Percentiles rank a stretch among this genome's conserved stretches.
phyloP scores from a whole-genome alignment of 768 basidiomycete species.

The Chalciporus pseudorubinellus region DNA sequence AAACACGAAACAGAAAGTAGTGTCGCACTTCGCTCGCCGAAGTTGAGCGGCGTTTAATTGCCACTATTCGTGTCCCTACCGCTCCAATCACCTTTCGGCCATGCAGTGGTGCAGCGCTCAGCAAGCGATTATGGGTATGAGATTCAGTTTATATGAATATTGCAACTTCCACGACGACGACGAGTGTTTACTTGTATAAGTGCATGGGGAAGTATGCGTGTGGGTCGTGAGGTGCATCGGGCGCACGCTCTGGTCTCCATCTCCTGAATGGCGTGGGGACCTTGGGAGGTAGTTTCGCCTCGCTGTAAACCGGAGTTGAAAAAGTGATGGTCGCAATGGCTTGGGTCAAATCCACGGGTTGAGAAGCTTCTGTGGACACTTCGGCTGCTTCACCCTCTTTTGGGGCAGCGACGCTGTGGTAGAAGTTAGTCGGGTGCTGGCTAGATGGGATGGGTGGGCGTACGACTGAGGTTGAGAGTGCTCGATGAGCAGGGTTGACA shows the following conservation, averaged over 20 bases:
- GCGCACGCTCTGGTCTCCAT: slow-evolving; percentile 72
- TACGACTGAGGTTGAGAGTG: slow-evolving; percentile 68
- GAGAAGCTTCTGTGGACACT: slow-evolving; percentile 44
- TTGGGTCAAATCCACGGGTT: slow-evolving; percentile 60
- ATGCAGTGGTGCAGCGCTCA: slow-evolving; percentile 8
- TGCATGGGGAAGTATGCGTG: slow-evolving; percentile 83
- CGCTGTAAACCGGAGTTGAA: slow-evolving; percentile 55
- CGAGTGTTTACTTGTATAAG: slow-evolving; percentile 47
- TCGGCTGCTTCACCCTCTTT: slow-evolving; percentile 37
- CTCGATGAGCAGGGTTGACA: slow-evolving; percentile 78
- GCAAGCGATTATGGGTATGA: slow-evolving; percentile 28
- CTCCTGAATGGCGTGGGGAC: slow-evolving; percentile 66
- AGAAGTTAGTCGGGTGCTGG: slow-evolving; percentile 9
- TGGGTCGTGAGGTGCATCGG: slow-evolving; percentile 80
- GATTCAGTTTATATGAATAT: slow-evolving; percentile 26
- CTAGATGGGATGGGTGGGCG: slow-evolving; percentile 29
- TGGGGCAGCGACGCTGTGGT: slow-evolving; percentile 53
- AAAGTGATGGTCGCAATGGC: slow-evolving; percentile 69
- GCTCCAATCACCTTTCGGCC: background rate
- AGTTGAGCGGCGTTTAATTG: background rate
- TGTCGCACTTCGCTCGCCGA: too few species aligned
- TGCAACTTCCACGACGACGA: background rate
- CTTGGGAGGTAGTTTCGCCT: slow-evolving; percentile 67
- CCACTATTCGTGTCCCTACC: background rate
- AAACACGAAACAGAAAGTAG: too few species aligned